phyloP scores from a whole-genome alignment of 2,329 filamentous ascomycete genomes.

The Colletotrichum lentis region DNA sequence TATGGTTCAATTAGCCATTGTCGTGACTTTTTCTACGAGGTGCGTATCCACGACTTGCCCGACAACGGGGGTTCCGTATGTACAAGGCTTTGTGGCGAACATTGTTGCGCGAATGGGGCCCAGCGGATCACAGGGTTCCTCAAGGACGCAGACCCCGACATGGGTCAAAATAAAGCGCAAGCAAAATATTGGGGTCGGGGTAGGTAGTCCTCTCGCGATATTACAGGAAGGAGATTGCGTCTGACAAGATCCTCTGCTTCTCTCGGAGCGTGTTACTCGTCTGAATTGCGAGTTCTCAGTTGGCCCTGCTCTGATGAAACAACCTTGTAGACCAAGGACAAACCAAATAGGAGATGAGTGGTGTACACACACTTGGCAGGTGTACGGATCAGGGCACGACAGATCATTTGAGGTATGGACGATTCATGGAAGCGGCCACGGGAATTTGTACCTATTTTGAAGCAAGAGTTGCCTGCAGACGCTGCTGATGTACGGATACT shows the following conservation, averaged over 20 bases:
- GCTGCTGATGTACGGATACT: too few species aligned
- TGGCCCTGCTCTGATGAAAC: too few species aligned
- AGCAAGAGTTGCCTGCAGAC: too few species aligned
- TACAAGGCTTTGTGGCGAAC: slow-evolving; percentile 48
- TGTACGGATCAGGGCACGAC: background rate
- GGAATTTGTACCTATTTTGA: too few species aligned
- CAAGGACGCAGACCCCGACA: slow-evolving; percentile 52
- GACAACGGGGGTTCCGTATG: slow-evolving; percentile 46
- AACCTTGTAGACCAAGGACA: too few species aligned
- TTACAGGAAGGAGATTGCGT: slow-evolving; percentile 47
- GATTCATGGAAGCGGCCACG: background rate
- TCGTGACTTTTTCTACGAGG: too few species aligned
- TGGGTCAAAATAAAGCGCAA: slow-evolving; percentile 47
- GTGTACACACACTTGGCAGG: background rate
- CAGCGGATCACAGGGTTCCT: slow-evolving; percentile 52
- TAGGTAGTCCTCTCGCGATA: slow-evolving; percentile 45
- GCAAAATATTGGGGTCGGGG: slow-evolving; percentile 51
- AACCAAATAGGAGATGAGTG: too few species aligned
- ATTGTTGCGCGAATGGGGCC: slow-evolving; percentile 44
- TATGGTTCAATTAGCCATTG: too few species aligned
- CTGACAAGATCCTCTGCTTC: slow-evolving; percentile 51
- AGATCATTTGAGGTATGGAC: background rate
- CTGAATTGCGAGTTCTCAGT: background rate
- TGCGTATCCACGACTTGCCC: slow-evolving; percentile 44
- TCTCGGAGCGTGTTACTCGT: slow-evolving; percentile 47